phyloP scores from a whole-genome alignment of 1,284 basidiomycete genomes.

The Marasmius fiardii region DNA sequence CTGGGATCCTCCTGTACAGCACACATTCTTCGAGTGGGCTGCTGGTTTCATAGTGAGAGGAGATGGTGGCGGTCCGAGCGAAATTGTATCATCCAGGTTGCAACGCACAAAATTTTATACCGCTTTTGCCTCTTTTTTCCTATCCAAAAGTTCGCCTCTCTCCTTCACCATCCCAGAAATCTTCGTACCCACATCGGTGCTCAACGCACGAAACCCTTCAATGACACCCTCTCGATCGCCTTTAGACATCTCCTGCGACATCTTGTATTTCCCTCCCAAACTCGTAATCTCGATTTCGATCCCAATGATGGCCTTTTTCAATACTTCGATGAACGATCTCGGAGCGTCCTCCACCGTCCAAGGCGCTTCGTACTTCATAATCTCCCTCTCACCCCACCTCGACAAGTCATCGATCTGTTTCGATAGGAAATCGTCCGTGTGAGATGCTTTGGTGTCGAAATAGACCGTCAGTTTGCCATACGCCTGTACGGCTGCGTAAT shows the following conservation, averaged over 20 bases:
- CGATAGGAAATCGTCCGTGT: conserved; percentile 16
- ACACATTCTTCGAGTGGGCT: too few relatives aligned
- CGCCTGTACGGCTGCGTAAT: conserved; percentile 25
- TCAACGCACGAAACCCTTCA: conserved; percentile 19
- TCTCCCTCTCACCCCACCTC: conserved; percentile 12
- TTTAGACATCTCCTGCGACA: conserved; percentile 22
- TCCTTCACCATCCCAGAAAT: conserved; percentile 5
- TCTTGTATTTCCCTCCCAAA: conserved; percentile 25
- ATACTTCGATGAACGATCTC: conserved; percentile 17
- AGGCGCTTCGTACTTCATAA: conserved; percentile 14
- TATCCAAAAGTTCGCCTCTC: not conserved
- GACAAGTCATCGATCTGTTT: conserved; percentile 15
- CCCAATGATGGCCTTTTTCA: conserved; percentile 27
- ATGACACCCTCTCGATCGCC: conserved; percentile 22
- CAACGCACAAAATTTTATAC: too few relatives aligned
- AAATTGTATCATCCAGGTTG: too few relatives aligned
- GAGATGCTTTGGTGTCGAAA: conserved; percentile 11
- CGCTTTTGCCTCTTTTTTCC: conserved; percentile 1
- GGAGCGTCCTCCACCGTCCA: conserved; percentile 24
- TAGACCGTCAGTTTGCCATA: conserved; percentile 22
- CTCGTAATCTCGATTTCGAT: conserved; percentile 22
- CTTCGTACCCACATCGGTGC: not conserved
- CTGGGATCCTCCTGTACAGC: too few relatives aligned
- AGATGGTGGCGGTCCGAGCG: too few relatives aligned
- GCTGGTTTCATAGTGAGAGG: too few relatives aligned